Conservation (phyloP, 2,329 filamentous ascomycete genomes). For the Knufia fluminis region DNA sequence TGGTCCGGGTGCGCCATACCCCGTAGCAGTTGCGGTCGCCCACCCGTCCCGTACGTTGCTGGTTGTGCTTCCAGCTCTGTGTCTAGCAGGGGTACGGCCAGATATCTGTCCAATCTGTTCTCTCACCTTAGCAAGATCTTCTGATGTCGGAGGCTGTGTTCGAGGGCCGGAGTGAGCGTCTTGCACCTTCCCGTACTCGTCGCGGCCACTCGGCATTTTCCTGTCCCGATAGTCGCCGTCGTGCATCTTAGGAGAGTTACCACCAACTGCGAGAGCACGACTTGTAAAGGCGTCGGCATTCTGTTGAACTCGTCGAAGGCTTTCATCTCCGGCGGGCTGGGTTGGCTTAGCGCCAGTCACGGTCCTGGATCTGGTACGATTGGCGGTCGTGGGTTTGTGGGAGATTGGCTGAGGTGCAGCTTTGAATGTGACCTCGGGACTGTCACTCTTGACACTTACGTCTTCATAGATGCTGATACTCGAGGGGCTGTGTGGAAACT, state of each 20-base stretch:
- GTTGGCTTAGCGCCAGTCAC: no score
- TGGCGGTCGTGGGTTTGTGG: not conserved
- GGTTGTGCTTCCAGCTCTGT: not conserved
- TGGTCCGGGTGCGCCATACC: not conserved
- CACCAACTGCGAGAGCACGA: not conserved
- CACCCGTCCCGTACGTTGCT: not conserved
- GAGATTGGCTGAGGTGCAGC: not conserved
- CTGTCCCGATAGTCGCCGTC: no score
- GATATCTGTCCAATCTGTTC: no score
- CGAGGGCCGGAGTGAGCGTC: no score
- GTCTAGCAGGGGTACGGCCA: not conserved
- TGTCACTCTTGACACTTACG: conserved; percentile 18
- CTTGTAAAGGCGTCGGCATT: not conserved
- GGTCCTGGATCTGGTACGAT: not conserved
- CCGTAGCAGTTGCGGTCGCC: not conserved
- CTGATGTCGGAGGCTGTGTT: no score
- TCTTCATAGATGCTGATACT: conserved; percentile 35
- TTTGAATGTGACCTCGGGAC: conserved; percentile 7
- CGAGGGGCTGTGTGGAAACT: not conserved
- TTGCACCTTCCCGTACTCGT: not conserved
- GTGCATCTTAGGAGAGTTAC: not conserved
- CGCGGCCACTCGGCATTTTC: not conserved
- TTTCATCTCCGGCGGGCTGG: no score
- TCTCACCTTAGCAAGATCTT: no score
- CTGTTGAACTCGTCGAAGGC: not conserved